Evolutionary conservation across 2,329 filamentous ascomycete species (phyloP), one percentile per base, ranked within the genome.

Genomic region (Exserohilum rostratum): DNA sequence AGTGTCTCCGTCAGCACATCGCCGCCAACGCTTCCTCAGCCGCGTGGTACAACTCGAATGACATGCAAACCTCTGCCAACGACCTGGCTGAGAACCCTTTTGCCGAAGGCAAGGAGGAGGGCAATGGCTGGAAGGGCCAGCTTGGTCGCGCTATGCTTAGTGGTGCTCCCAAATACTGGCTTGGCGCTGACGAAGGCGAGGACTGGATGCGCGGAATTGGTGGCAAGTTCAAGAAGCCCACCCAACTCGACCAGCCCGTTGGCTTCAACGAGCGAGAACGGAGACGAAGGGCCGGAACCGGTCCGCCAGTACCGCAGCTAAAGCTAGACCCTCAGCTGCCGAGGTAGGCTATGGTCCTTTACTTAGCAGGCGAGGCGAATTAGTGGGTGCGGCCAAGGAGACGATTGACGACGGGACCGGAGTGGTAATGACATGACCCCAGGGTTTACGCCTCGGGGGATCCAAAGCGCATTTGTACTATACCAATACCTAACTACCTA

Each of bases 111-210:
- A 84, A 86, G 39, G 85, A 88, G n/a, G 87, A 90, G 51, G 91
- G 91, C 10, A 83, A 89, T 58, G 92, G 92, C 15, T 92, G 90
- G 85, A 84, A 83, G 72, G 93, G 92, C 30, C 87, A 85, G 66
- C 69, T 96, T 10, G 93, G 92, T n/a, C 83, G 93, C 46, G 70
- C 84, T 29, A 90, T 97, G 90, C 82, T 96, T 25, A 83, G 82
- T 9, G 80, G 91, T 20, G 89, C 89, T 34, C 85, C 84, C 61
- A 82, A 82, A 53, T 97, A 96, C 78, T 97, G 93, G 92, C 79
- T 96, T 13, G 90, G 89, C 57, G 85, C 85, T 46, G 78, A 85
- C 52, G 85, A 81, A 55, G 80, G 84, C 53, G 75, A 87, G 44
- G 86, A 87, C 56, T 95, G 90, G 90, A 83, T 87, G 67, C 81